Conservation (phyloP, 2,329 filamentous ascomycete species). For the Aspergillus brasiliensis region DNA sequence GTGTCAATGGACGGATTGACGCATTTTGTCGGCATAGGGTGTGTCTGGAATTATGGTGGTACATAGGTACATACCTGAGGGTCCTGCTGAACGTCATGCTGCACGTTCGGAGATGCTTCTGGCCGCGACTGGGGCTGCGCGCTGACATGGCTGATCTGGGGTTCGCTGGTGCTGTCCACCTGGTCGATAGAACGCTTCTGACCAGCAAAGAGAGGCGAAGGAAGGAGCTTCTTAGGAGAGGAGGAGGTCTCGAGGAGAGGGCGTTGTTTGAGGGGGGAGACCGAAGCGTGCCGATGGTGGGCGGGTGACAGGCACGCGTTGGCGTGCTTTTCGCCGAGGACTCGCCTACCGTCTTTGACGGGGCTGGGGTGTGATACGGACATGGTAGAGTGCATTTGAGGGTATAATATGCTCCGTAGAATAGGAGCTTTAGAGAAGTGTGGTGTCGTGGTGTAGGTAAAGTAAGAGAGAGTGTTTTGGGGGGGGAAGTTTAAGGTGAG, state of each 20-base stretch:
- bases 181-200: constrained; percentile 46
- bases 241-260: constrained; percentile 23
- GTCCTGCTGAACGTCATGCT: constrained; percentile 12
- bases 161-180: constrained; percentile 33
- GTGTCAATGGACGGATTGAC: not conserved
- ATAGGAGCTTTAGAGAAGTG: not conserved
- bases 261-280: constrained; percentile 35
- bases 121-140: constrained; percentile 1
- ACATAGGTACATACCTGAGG: not conserved
- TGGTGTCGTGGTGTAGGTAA: not conserved
- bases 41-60: too few species aligned
- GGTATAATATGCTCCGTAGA: not conserved
- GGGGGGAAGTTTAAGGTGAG: not conserved
- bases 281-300: constrained; percentile 17
- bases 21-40: too few species aligned
- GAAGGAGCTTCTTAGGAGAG: constrained; percentile 33
- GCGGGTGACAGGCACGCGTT: constrained; percentile 45
- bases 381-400: constrained; percentile 7
- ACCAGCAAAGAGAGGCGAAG: constrained; percentile 38
- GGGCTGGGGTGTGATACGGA: constrained; percentile 30
- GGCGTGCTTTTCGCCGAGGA: constrained; percentile 44
- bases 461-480: not conserved
- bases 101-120: not conserved
- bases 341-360: constrained; percentile 40
- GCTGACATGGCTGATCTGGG: not conserved